A percentile compares a stretch with the other conserved stretches of the same genome.
These are phyloP conservation scores for Phytophthora pseudosyringae DNA, from an alignment of 352 stramenopile species.

Conservation along the genomic window DNA sequence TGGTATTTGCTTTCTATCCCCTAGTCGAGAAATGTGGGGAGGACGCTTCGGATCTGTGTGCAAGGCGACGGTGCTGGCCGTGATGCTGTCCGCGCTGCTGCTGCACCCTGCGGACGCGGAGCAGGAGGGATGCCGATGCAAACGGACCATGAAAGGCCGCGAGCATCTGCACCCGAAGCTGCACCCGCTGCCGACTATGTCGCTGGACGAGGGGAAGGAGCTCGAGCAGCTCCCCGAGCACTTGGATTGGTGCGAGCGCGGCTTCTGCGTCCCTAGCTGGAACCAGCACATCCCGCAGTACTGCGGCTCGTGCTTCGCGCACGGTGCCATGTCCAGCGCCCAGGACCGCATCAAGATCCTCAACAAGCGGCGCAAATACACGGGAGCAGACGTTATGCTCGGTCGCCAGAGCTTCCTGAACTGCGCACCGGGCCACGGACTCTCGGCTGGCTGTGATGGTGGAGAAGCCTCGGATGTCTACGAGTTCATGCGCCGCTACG, in stretches of 20 bases:
- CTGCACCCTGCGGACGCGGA: slow-evolving; percentile 9
- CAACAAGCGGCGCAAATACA: slow-evolving; percentile 66
- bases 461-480: slow-evolving; percentile 80
- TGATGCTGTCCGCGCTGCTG: slow-evolving; percentile 25
- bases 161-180: slow-evolving; percentile 70
- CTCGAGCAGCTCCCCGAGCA: slow-evolving; percentile 55
- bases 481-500: slow-evolving; percentile 81
- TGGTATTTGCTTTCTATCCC: slow-evolving; percentile 9
- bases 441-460: slow-evolving; percentile 71
- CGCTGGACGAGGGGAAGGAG: slow-evolving; percentile 45
- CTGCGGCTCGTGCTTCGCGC: slow-evolving; percentile 87
- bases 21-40: slow-evolving; percentile 18
- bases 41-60: slow-evolving; percentile 14
- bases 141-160: slow-evolving; percentile 77
- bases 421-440: slow-evolving; percentile 72
- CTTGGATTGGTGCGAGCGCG: slow-evolving; percentile 92
- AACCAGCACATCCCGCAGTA: slow-evolving; percentile 89
- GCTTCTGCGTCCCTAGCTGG: slow-evolving; percentile 83
- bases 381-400: slow-evolving; percentile 77
- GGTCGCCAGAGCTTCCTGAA: slow-evolving; percentile 85
- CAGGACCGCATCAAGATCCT: slow-evolving; percentile 88
- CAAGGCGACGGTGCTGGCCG: slow-evolving; percentile 18
- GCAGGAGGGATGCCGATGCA: slow-evolving; percentile 52
- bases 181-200: slow-evolving; percentile 45
- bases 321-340: slow-evolving; percentile 75